Conservation (phyloP, 352 stramenopile genomes). For the Pythium rishiriense region DNA sequence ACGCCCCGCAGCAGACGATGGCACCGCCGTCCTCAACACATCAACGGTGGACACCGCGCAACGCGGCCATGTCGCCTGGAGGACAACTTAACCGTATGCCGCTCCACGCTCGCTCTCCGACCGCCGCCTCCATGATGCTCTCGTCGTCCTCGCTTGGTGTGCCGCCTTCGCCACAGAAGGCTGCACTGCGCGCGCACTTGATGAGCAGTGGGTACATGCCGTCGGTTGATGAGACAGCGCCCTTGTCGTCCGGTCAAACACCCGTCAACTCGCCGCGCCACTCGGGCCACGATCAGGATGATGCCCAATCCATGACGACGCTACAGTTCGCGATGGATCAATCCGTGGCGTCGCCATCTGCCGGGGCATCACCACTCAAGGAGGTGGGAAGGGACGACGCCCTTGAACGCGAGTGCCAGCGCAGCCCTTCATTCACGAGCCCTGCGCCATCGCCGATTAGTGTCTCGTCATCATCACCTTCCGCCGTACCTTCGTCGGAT, state of each 20-base stretch:
- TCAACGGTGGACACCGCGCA: slow-evolving; percentile 27
- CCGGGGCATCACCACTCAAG: neutral
- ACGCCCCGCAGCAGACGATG: neutral
- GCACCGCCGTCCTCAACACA: slow-evolving; percentile 11
- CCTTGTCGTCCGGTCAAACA: slow-evolving; percentile 46
- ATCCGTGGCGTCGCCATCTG: neutral
- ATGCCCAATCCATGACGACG: neutral
- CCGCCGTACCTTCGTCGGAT: neutral
- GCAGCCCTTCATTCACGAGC: slow-evolving; percentile 10
- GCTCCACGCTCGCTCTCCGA: slow-evolving; percentile 24
- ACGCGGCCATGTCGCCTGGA: slow-evolving; percentile 16
- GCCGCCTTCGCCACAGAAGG: slow-evolving; percentile 54
- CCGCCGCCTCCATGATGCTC: slow-evolving; percentile 10
- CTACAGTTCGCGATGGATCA: slow-evolving; percentile 31
- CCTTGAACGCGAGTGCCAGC: slow-evolving; percentile 19
- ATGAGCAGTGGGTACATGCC: slow-evolving; percentile 63
- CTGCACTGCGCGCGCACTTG: slow-evolving; percentile 22
- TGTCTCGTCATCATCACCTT: neutral
- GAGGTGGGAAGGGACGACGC: neutral
- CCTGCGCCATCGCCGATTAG: neutral
- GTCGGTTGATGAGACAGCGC: slow-evolving; percentile 62
- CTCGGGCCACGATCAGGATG: slow-evolving; percentile 2
- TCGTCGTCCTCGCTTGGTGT: slow-evolving; percentile 22
- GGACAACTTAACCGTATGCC: slow-evolving; percentile 27
- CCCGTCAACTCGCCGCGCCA: slow-evolving; percentile 44